These are phyloP conservation scores for Aegilops longissima DNA, from an alignment of 176 grass and related monocot species.

Conservation along the genomic window DNA sequence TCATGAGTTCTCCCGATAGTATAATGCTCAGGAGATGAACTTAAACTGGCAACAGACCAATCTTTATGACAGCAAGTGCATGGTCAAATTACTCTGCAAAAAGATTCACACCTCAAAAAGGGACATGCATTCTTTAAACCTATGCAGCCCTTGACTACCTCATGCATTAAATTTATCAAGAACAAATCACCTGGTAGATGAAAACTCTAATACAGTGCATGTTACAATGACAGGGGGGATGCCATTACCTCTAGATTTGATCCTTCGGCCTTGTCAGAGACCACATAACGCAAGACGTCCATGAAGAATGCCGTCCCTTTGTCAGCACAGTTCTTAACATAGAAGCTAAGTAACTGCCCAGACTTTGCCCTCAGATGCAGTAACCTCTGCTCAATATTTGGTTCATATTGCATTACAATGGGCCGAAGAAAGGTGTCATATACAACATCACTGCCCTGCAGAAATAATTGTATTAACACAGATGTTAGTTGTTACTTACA, in stretches of 20 bases:
- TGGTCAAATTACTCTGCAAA: slow-evolving; percentile 18
- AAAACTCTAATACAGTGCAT: slow-evolving; percentile 11
- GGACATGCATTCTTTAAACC: not conserved
- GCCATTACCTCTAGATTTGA: slow-evolving; percentile 43
- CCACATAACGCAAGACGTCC: slow-evolving; percentile 62
- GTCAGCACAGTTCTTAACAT: slow-evolving; percentile 81
- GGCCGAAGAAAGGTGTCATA: slow-evolving; percentile 86
- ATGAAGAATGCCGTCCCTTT: slow-evolving; percentile 80
- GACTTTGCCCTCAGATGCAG: slow-evolving; percentile 66
- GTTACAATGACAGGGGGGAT: slow-evolving; percentile 8
- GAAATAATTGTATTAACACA: slow-evolving; percentile 20
- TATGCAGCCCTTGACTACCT: not conserved
- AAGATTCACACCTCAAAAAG: not conserved
- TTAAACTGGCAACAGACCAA: slow-evolving; percentile 1
- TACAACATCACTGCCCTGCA: slow-evolving; percentile 80
- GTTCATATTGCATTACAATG: slow-evolving; percentile 96
- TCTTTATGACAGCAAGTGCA: not conserved
- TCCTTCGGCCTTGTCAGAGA: slow-evolving; percentile 60
- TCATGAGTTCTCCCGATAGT: not conserved
- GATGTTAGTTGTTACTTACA: not conserved
- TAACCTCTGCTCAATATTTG: slow-evolving; percentile 87
- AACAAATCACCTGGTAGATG: not conserved
- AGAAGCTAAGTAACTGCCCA: slow-evolving; percentile 74
- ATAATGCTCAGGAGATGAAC: not conserved
- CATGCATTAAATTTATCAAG: not conserved